Base-by-base conservation (phyloP, 1,284 basidiomycete species). In the Tilletia setariae region DNA sequence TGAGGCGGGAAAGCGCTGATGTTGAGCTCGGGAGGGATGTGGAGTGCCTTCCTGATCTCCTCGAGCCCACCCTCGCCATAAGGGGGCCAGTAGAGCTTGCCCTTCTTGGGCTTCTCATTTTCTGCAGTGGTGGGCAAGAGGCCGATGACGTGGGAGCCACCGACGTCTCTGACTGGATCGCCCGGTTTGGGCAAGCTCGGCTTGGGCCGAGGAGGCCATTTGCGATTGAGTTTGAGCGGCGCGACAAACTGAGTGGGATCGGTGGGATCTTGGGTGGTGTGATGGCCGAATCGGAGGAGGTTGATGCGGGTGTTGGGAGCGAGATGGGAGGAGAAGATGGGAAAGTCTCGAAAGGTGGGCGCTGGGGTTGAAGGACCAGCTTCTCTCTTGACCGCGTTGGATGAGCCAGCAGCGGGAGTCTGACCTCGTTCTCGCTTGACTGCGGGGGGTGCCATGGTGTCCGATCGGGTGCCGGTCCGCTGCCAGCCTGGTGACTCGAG, bases 211-310 rank as follows among this genome's bases (percentile, higher is more conserved):
- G 79, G 76, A 13, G 78, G 77, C 66, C 73, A 76, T 73, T 82
- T 82, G 51, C 80, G 71, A 56, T 82, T 82, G 51, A 82, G 74
- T 71, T 80, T 81, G 71, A 82, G 73, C 23, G 80, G 80, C 2
- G 73, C 74, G 9, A 76, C 68, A 66, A 82, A 82, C 51, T 79
- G 77, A 7, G 68, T 16, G 30, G 76, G 35, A 43, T 79, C 72
- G 61, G 74, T 75, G 23, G 79, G 80, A 59, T 82, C 79, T 51
- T 80, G 72, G 32, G 73, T 73, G 35, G 72, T 71, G 56, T 79
- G 77, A 47, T 74, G 74, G n/a, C 74, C 79, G 69, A 82, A 77
- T 68, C 78, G 76, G 73, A 81, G 77, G 46, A 80, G 72, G 63
- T 82, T 79, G 0, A 72, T 77, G 63, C 72, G 71, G 66, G 71